Percentiles rank a stretch among this genome's conserved stretches.
Evolutionary conservation across 345 rosid species (phyloP).

Genomic region (Aethionema arabicum): DNA sequence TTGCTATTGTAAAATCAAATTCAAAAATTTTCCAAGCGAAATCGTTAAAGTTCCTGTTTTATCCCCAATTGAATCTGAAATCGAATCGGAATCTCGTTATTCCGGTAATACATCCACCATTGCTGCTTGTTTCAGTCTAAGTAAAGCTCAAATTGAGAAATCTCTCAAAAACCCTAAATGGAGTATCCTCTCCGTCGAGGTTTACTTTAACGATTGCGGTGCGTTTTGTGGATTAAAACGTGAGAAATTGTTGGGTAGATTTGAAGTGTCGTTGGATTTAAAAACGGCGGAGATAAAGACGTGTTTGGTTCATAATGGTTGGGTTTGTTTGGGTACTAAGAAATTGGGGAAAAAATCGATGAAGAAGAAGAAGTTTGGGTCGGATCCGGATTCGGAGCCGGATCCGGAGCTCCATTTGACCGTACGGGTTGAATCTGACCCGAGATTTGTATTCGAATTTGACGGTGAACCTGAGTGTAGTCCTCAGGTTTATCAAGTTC

Average conservation of each 20-base stretch:
- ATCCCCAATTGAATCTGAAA: conserved; percentile 21
- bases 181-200: conserved; percentile 41
- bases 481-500: conserved; percentile 82
- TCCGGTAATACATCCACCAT: conserved; percentile 31
- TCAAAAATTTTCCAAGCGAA: conserved; percentile 46
- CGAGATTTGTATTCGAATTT: conserved; percentile 73
- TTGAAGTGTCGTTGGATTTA: conserved; percentile 53
- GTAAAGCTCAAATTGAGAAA: conserved; percentile 46
- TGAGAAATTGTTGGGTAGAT: conserved; percentile 58
- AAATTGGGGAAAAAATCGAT: neutral
- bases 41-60: conserved; percentile 39
- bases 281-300: conserved; percentile 46
- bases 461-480: conserved; percentile 86
- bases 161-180: conserved; percentile 15
- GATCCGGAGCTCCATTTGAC: conserved; percentile 44
- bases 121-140: conserved; percentile 59
- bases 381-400: conserved; percentile 38
- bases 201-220: conserved; percentile 36
- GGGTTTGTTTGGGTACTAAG: conserved; percentile 46
- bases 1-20: conserved; percentile 56
- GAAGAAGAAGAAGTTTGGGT: conserved; percentile 35
- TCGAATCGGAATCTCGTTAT: conserved; percentile 10
- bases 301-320: conserved; percentile 54
- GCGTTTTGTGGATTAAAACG: conserved; percentile 37
- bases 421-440: conserved; percentile 69